These are phyloP conservation scores for Neonectria sp. DNA, from an alignment of 2,329 filamentous ascomycete species.

Conservation along the genomic window DNA sequence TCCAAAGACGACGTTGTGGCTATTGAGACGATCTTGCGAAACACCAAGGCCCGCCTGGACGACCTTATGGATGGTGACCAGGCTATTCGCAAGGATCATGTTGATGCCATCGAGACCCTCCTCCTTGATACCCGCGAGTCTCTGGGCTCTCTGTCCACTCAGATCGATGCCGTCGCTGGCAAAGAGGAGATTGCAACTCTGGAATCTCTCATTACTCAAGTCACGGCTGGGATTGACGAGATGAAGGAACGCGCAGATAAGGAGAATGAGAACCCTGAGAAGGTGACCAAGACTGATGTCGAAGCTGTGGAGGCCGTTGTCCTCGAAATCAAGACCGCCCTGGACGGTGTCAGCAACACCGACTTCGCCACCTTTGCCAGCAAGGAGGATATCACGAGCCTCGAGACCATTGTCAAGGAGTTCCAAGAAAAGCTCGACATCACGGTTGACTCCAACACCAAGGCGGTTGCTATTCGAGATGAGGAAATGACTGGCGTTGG, in stretches of 20 bases:
- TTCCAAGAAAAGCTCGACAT: constrained; percentile 77
- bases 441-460: constrained; percentile 81
- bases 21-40: constrained; percentile 90
- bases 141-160: constrained; percentile 75
- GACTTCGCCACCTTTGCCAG: constrained; percentile 80
- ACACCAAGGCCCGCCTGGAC: constrained; percentile 90
- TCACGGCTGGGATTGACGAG: constrained; percentile 83
- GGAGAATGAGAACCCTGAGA: constrained; percentile 71
- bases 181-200: constrained; percentile 85
- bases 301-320: constrained; percentile 86
- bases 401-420: constrained; percentile 79
- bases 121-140: constrained; percentile 83
- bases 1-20: constrained; percentile 87
- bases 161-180: constrained; percentile 78
- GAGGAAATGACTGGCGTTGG: constrained; percentile 85
- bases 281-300: constrained; percentile 85
- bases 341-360: constrained; percentile 79
- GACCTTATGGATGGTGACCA: constrained; percentile 83
- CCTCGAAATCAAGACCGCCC: constrained; percentile 85
- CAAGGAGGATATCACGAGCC: constrained; percentile 78
- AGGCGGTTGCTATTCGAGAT: constrained; percentile 87
- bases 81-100: constrained; percentile 75
- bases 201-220: constrained; percentile 83
- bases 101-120: constrained; percentile 75
- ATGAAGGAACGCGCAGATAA: constrained; percentile 72